Evolutionary conservation across 305 asterid genomes (phyloP).

Genomic region (Ajuga reptans): DNA sequence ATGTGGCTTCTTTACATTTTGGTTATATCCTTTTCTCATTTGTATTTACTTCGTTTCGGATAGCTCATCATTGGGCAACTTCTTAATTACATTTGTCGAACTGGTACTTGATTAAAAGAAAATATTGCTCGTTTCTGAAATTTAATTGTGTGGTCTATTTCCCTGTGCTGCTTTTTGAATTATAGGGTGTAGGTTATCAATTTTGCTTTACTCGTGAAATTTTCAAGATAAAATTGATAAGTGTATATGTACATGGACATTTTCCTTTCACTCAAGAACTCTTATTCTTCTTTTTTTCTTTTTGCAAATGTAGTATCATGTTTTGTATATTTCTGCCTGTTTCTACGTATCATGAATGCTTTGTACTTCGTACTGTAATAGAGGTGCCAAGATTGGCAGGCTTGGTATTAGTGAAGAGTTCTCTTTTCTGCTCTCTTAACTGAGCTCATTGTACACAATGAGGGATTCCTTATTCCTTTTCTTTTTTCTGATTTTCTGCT

Average conservation of each 20-base stretch:
- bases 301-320: neutral
- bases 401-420: neutral
- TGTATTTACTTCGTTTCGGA: neutral
- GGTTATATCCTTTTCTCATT: constrained; percentile 1
- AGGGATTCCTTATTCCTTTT: too few relatives aligned
- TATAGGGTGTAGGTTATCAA: neutral
- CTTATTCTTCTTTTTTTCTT: too few relatives aligned
- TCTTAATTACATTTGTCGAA: neutral
- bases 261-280: neutral
- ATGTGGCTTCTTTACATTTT: constrained; percentile 1
- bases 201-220: neutral
- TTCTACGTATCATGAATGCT: neutral
- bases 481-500: too few relatives aligned
- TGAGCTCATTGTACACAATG: too few relatives aligned
- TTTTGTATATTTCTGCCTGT: neutral
- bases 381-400: neutral
- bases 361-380: neutral
- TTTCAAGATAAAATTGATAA: neutral
- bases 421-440: neutral
- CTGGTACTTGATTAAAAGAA: neutral
- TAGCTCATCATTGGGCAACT: neutral
- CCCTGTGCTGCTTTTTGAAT: neutral
- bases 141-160: neutral
- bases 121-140: neutral
- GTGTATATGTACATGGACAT: neutral